Conservation (phyloP, 768 basidiomycete species). For the Lactifluus hygrophoroides region DNA sequence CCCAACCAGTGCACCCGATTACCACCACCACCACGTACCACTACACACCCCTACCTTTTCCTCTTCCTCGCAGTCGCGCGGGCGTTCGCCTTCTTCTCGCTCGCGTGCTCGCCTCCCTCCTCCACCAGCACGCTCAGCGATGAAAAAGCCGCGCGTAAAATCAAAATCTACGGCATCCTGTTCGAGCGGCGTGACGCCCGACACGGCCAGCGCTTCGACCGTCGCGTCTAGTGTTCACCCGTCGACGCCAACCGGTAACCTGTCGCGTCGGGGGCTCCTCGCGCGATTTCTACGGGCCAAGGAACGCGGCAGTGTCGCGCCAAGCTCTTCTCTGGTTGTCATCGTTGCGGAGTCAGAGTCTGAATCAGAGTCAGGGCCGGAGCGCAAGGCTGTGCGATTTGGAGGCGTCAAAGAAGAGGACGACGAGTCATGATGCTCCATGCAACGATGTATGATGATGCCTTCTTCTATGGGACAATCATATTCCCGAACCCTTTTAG, state of each 20-base stretch:
- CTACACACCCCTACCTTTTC: neutral
- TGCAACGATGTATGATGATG: too few species aligned
- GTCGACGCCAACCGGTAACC: conserved; percentile 21
- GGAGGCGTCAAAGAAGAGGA: neutral
- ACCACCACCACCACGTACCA: conserved; percentile 22
- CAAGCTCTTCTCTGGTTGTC: neutral
- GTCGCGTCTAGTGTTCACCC: conserved; percentile 34
- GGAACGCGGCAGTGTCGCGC: neutral
- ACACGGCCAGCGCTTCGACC: conserved; percentile 38
- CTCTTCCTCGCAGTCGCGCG: neutral
- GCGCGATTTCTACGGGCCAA: conserved; percentile 20
- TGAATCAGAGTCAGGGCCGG: neutral
- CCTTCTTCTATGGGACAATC: too few species aligned
- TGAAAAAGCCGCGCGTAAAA: conserved; percentile 42
- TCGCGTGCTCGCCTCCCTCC: conserved; percentile 32
- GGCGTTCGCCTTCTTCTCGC: neutral
- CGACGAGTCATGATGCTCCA: neutral
- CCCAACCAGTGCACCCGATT: neutral
- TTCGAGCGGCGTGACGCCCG: conserved; percentile 23
- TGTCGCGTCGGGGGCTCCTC: conserved; percentile 26
- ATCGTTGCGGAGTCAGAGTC: neutral
- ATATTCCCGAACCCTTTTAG: too few species aligned
- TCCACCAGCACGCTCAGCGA: conserved; percentile 53
- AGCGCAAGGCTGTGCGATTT: conserved; percentile 19
- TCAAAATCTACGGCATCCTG: conserved; percentile 30